Evolutionary conservation across 2,329 filamentous ascomycete species (phyloP), one percentile per base, ranked within the genome.

Genomic region (Epichloe typhina): DNA sequence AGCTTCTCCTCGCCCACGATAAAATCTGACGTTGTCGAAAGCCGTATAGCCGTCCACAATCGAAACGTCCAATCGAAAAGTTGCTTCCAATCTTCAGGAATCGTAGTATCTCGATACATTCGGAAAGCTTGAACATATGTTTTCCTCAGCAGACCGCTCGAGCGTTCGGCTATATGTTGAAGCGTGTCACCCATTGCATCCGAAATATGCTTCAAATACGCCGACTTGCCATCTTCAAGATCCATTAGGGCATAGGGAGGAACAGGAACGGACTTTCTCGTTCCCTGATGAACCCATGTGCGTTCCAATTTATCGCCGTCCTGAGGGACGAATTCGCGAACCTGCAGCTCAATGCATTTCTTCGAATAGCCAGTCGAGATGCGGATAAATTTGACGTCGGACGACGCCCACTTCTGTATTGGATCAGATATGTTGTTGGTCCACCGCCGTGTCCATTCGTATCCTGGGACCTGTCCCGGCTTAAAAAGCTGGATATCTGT

Each of bases 391-490:
- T 68, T 74, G 33, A 70, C 66, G n/a, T 79, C 74, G 3, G 64
- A 54, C 2, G 74, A 74, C 5, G 70, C 74, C 79, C 79, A 82
- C 49, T 69, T 70, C 35, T 72, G 71, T 50, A 82, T 78, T 31
- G 78, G 72, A 46, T 78, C 74, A 11, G 73, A 68, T 41, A 74
- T 72, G 53, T 72, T 75, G 54, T 77, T 73, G 47, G 69, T 71
- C 79, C 78, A 82, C 40, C 79, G 70, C 21, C 68, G 69, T 2
- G 76, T 81, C 78, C 78, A 82, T 57, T 80, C 76, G 52, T 72
- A 72, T 1, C 76, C 77, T 46, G 76, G 72, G 23, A 80, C 77
- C 55, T 77, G 75, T 6, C 75, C 76, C 0, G 76, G 73, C 58
- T 81, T 81, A 61, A 76, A 80, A 8, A 82, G 67, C 47, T 69